These are phyloP conservation scores for Trichophyton equinum DNA, from an alignment of 2,329 filamentous ascomycete genomes.

Conservation along the genomic window DNA sequence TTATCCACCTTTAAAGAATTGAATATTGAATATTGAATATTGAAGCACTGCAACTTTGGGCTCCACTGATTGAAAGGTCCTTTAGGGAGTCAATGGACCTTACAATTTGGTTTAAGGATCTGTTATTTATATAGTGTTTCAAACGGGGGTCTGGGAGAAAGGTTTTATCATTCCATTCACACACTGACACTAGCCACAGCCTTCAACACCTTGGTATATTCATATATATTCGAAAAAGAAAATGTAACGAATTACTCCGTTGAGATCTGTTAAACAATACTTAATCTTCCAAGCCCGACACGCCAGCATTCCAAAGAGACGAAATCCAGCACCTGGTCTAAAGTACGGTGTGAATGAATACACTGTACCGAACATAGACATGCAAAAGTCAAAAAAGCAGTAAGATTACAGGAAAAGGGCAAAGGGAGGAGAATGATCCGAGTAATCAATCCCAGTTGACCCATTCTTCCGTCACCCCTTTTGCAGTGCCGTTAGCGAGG, in stretches of 20 bases:
- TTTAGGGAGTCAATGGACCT: too few species aligned
- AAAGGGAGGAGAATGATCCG: not conserved
- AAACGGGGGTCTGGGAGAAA: too few species aligned
- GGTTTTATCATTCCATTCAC: too few species aligned
- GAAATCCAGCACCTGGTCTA: not conserved
- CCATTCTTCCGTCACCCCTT: constrained; percentile 23
- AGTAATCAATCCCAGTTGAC: constrained; percentile 27
- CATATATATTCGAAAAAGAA: too few species aligned
- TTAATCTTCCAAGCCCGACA: not conserved
- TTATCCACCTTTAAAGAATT: too few species aligned
- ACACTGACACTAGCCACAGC: too few species aligned
- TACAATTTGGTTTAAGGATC: too few species aligned
- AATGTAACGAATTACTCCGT: not conserved
- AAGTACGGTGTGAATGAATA: not conserved
- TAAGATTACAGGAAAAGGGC: not conserved
- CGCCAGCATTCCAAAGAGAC: not conserved
- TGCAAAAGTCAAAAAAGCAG: not conserved
- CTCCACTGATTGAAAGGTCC: too few species aligned
- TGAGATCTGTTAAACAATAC: not conserved
- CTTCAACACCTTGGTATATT: too few species aligned
- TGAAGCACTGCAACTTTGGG: too few species aligned
- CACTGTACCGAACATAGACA: not conserved
- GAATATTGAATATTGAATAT: too few species aligned
- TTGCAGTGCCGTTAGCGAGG: not conserved
- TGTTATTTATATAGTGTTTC: too few species aligned